phyloP scores from a whole-genome alignment of 768 basidiomycete species.

The Pleurotus sapidus region DNA sequence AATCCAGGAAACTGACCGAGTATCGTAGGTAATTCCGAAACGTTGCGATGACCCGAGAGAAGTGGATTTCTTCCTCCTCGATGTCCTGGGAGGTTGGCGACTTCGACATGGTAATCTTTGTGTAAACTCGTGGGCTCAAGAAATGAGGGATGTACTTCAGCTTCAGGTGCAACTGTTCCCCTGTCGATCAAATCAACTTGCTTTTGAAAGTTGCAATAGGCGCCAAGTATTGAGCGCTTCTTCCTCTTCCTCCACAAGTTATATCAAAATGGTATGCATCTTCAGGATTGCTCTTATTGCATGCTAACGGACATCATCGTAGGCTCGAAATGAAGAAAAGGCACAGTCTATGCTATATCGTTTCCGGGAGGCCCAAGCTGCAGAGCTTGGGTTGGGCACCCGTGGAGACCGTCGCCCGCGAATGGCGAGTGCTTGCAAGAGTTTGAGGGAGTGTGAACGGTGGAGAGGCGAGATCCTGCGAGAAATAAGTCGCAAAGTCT shows the following conservation, averaged over 20 bases:
- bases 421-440: constrained; percentile 92
- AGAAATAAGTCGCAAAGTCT: constrained; percentile 94
- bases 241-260: no score
- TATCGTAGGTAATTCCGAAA: constrained; percentile 77
- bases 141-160: no score
- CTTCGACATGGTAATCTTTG: background rate
- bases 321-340: constrained; percentile 99
- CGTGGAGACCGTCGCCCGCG: constrained; percentile 83
- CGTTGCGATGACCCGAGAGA: constrained; percentile 70
- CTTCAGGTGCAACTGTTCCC: background rate
- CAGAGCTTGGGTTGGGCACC: constrained; percentile 89
- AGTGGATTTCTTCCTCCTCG: constrained; percentile 65
- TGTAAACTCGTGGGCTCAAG: background rate
- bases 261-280: background rate
- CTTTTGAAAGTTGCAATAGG: no score
- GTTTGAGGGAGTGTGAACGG: constrained; percentile 87
- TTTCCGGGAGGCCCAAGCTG: constrained; percentile 95
- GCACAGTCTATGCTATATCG: constrained; percentile 94
- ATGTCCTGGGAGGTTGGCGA: constrained; percentile 8
- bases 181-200: background rate
- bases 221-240: background rate
- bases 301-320: background rate
- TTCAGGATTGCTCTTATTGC: background rate
- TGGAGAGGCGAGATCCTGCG: constrained; percentile 95
- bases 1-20: constrained; percentile 45